Percentiles rank a stretch among this genome's conserved stretches.
Evolutionary conservation across 2,329 filamentous ascomycete species (phyloP).

Genomic region (Ophiostoma sp.): DNA sequence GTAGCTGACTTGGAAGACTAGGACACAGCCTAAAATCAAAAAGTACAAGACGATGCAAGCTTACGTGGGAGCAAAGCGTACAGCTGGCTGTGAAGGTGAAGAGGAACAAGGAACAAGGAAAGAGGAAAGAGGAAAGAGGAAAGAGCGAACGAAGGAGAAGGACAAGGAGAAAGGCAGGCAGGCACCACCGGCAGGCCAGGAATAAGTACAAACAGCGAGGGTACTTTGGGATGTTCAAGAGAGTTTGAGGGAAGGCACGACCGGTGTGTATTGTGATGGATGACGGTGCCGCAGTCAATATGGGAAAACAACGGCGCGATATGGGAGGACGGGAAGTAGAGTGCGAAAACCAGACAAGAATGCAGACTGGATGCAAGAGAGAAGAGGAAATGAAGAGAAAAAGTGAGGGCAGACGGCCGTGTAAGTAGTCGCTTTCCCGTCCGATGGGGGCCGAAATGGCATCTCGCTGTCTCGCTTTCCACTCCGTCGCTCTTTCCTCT

Average conservation of each 20-base stretch:
- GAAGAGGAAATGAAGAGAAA: not conserved
- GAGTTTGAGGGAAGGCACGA: not conserved
- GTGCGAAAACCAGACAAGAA: not conserved
- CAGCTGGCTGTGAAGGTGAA: not conserved
- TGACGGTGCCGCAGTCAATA: not conserved
- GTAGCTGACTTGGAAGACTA: too few species aligned
- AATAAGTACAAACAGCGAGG: too few species aligned
- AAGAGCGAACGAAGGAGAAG: not conserved
- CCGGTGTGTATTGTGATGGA: not conserved
- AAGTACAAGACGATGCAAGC: not conserved
- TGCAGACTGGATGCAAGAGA: not conserved
- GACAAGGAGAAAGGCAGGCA: not conserved
- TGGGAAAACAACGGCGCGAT: not conserved
- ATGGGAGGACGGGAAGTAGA: not conserved
- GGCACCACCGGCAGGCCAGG: not conserved
- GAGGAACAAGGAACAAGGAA: not conserved
- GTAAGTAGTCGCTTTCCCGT: not conserved
- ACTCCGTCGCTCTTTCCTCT: not conserved
- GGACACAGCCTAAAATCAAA: not conserved
- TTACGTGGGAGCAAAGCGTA: too few species aligned
- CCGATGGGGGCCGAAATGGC: slow-evolving; percentile 14
- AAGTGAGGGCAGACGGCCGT: not conserved
- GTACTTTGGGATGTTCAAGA: not conserved
- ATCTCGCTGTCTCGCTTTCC: not conserved
- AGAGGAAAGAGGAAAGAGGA: not conserved